A percentile compares a stretch with the other conserved stretches of the same genome.
phyloP scores from a whole-genome alignment of 768 basidiomycete genomes.

The Boletus subparvulus region DNA sequence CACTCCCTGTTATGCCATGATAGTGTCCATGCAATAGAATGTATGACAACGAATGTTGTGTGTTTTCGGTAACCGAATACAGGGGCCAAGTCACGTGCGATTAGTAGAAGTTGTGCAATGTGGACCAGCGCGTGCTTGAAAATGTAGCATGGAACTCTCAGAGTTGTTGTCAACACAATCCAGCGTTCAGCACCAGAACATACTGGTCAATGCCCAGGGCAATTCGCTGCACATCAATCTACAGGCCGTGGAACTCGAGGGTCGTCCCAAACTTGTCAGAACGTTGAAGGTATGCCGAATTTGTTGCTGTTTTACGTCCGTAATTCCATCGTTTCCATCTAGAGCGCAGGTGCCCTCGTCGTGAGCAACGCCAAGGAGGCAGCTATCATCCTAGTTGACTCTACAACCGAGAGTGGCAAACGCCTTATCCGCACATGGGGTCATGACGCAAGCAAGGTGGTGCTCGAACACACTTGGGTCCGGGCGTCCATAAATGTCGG shows the following conservation, averaged over 20 bases:
- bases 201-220: conserved; percentile 43
- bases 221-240: conserved; percentile 51
- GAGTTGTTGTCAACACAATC: conserved; percentile 16
- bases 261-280: conserved; percentile 53
- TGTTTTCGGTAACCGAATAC: neutral
- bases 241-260: conserved; percentile 51
- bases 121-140: neutral
- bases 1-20: conserved; percentile 37
- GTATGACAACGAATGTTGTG: conserved; percentile 17
- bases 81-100: conserved; percentile 11
- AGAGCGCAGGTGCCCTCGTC: conserved; percentile 59
- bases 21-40: conserved; percentile 35
- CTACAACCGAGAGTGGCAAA: conserved; percentile 49
- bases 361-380: conserved; percentile 52
- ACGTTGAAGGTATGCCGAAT: conserved; percentile 42
- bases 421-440: conserved; percentile 62
- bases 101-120: neutral
- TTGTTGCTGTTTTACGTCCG: neutral
- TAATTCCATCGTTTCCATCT: conserved; percentile 8
- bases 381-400: conserved; percentile 59
- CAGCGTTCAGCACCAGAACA: conserved; percentile 13
- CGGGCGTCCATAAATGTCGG: conserved; percentile 43
- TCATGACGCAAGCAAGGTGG: conserved; percentile 44
- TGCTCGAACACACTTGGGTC: conserved; percentile 57
- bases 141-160: conserved; percentile 22